Evolutionary conservation across 164 flowering plant species (phyloP), one percentile per base, ranked within the genome.

Genomic region (Chimonanthus salicifolius): DNA sequence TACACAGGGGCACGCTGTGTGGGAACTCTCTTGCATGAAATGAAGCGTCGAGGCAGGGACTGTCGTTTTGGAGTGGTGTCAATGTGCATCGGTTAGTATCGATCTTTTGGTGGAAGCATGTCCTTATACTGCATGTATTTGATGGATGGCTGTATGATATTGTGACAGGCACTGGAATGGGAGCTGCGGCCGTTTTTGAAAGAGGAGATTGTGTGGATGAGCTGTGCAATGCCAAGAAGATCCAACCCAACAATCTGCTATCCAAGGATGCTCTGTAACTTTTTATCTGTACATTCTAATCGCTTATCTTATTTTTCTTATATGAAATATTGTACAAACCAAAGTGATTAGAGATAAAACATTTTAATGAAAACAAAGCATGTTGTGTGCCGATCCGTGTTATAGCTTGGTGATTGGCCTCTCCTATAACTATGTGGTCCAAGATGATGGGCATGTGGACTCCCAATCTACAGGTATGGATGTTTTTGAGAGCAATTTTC

Each of bases 151-250:
- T 45, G 16, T 46, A 13, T 66, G 49, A 20, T 66, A 46, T 7
- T 21, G 15, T 70, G 63, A 80, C 85, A 92, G 98, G 98, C 71
- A 85, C 94, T 0, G 99, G 98, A 4, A 95, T 95, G 99, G 99
- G 99, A 3, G 99, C 99, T 69, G 99, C 99, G 13, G 99, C 97
- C 71, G 98, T 95, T 48, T 88, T 95, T 45, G 99, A 95, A 71
- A 87, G 92, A 79, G 99, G 96, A 0, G 99, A 91, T 60, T 62
- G 79, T 45, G 84, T 77, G 9, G 98, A 95, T 79, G 89, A 86
- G 69, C 85, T 93, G 6, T 49, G 79, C 85, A 93, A 91, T 75
- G 91, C 87, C 0, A 77, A 89, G 13, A 82, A 78, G 63, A 74
- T 83, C 9, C 80, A 81, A 21, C 33, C 70, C 68, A 66, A 83